phyloP scores from a whole-genome alignment of 2,329 filamentous ascomycete species.

The Beauveria australis region DNA sequence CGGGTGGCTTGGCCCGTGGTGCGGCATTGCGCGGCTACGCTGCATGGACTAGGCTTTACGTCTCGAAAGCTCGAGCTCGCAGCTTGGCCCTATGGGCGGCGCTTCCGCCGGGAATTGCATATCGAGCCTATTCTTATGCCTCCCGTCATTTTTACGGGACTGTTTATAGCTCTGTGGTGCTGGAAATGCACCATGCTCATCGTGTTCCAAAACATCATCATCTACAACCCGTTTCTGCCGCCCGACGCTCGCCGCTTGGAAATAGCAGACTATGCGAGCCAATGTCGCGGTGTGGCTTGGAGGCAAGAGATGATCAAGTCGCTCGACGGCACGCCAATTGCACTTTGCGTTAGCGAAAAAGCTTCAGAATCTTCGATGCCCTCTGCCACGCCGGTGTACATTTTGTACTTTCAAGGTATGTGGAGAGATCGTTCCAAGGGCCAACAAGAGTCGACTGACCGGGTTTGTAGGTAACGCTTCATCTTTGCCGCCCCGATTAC shows the following conservation, averaged over 20 bases:
- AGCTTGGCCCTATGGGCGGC: neutral
- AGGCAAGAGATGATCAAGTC: slow-evolving; percentile 52
- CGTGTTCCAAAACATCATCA: slow-evolving; percentile 71
- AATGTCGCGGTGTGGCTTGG: slow-evolving; percentile 59
- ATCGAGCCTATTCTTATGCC: slow-evolving; percentile 44
- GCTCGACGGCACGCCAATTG: slow-evolving; percentile 57
- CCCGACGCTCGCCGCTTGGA: slow-evolving; percentile 61
- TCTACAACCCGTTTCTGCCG: slow-evolving; percentile 71
- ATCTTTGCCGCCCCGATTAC: slow-evolving; percentile 48
- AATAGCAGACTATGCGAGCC: slow-evolving; percentile 52
- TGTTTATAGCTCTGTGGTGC: slow-evolving; percentile 56
- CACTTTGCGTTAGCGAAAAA: slow-evolving; percentile 46
- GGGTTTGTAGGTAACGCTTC: slow-evolving; percentile 45
- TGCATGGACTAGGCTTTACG: neutral
- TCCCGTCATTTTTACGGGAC: slow-evolving; percentile 56
- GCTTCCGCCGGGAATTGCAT: slow-evolving; percentile 19
- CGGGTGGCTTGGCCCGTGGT: neutral
- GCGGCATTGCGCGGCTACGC: neutral
- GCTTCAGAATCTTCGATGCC: slow-evolving; percentile 8
- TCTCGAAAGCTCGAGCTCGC: neutral
- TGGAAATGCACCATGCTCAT: slow-evolving; percentile 68
- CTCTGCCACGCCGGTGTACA: slow-evolving; percentile 34
- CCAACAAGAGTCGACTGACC: neutral
- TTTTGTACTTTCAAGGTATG: slow-evolving; percentile 50
- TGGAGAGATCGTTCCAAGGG: neutral